Evolutionary conservation across 192 early-diverging fungal genomes (phyloP).

Genomic region (Coemansia sp.): DNA sequence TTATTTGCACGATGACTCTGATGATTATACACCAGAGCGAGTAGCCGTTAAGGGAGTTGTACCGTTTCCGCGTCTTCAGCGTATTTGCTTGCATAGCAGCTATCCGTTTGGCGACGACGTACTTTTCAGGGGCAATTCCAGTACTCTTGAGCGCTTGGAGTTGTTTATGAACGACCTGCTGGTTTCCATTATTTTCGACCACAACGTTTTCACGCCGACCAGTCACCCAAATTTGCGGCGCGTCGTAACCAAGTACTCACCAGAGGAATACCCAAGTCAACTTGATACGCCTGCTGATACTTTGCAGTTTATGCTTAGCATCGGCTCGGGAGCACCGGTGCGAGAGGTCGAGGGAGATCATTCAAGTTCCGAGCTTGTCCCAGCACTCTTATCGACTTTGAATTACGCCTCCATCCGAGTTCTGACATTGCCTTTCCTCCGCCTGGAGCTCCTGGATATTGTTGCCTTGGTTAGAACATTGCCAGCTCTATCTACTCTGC

Average conservation of each 20-base stretch:
- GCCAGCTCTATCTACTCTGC: background rate
- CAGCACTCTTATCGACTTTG: background rate
- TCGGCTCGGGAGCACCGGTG: background rate
- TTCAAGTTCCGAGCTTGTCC: background rate
- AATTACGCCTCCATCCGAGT: background rate
- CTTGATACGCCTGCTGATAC: background rate
- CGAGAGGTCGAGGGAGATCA: background rate
- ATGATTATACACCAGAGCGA: background rate
- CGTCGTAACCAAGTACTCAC: background rate
- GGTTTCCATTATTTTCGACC: background rate
- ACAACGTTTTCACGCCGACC: background rate
- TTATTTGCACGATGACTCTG: background rate
- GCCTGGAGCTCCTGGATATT: background rate
- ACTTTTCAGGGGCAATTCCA: constrained; percentile 10
- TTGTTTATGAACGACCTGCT: background rate
- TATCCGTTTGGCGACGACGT: constrained; percentile 17
- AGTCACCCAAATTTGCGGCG: background rate
- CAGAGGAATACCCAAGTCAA: background rate
- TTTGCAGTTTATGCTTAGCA: background rate
- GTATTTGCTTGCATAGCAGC: background rate
- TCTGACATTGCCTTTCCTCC: background rate
- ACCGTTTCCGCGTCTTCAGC: background rate
- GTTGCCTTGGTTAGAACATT: background rate
- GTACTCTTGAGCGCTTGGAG: background rate
- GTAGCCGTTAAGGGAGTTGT: background rate